Conservation (phyloP, 129 eudicot species). For the Helianthus annuus region DNA sequence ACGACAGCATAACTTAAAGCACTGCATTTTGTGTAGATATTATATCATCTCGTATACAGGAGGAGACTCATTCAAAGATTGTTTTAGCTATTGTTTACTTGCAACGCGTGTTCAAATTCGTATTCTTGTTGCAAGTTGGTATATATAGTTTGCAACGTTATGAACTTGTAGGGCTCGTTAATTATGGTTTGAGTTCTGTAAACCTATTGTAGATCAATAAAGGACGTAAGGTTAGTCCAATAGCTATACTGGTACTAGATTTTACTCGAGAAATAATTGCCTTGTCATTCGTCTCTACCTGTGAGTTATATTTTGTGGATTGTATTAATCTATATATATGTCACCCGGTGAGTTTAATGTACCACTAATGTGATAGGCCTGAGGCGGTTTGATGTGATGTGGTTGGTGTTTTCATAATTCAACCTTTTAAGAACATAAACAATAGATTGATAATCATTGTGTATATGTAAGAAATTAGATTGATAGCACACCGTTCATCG, state of each 20-base stretch:
- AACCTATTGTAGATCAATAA: constrained; percentile 40
- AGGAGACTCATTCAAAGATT: constrained; percentile 29
- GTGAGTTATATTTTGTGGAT: background rate
- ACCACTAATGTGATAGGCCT: background rate
- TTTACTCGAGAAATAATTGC: background rate
- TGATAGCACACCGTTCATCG: background rate
- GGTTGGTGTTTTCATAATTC: background rate
- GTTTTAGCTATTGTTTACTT: constrained; percentile 35
- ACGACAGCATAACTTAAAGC: constrained; percentile 26
- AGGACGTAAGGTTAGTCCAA: constrained; percentile 13
- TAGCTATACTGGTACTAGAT: background rate
- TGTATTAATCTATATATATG: background rate
- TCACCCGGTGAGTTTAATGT: background rate
- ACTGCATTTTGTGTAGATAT: constrained; percentile 54
- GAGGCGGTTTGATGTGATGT: background rate
- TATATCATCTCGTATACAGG: constrained; percentile 30
- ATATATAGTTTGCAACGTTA: constrained; percentile 26
- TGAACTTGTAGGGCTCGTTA: constrained; percentile 31
- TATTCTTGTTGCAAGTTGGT: constrained; percentile 43
- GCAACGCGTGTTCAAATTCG: constrained; percentile 22
- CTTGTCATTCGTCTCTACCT: background rate
- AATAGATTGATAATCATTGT: background rate
- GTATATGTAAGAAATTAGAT: background rate
- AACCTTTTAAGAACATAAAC: background rate
- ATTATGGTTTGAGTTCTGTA: constrained; percentile 24